These are phyloP conservation scores for Backusella parvicylindrica DNA, from an alignment of 192 early-diverging fungal species.

Conservation along the genomic window DNA sequence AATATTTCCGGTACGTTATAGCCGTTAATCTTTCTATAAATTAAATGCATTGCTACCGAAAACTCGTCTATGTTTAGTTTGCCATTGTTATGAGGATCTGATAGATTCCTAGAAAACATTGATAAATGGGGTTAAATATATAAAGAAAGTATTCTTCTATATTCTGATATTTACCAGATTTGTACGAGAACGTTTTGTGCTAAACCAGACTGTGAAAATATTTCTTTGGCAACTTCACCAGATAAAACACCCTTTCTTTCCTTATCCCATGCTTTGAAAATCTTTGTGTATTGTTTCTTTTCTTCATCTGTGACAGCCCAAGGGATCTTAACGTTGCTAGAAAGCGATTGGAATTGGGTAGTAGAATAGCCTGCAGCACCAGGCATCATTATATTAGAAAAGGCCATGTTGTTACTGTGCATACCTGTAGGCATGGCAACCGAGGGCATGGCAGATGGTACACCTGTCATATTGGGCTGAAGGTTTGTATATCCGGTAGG, in stretches of 20 bases:
- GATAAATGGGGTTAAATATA: neutral
- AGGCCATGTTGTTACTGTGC: conserved; percentile 27
- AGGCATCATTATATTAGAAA: conserved; percentile 40
- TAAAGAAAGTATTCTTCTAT: neutral
- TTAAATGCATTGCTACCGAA: conserved; percentile 94
- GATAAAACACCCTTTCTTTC: conserved; percentile 62
- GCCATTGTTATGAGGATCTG: conserved; percentile 78
- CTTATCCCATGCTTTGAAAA: conserved; percentile 76
- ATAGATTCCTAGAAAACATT: conserved; percentile 53
- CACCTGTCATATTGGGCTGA: conserved; percentile 22
- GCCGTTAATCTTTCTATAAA: conserved; percentile 85
- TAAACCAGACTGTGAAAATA: conserved; percentile 72
- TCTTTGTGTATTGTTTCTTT: conserved; percentile 54
- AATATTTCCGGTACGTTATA: conserved; percentile 73
- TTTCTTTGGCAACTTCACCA: conserved; percentile 68
- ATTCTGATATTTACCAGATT: conserved; percentile 57
- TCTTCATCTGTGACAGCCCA: conserved; percentile 59
- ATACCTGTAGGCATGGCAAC: conserved; percentile 33
- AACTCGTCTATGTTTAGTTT: conserved; percentile 95
- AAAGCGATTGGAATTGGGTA: conserved; percentile 12
- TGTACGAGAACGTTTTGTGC: conserved; percentile 66
- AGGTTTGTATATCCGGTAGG: conserved; percentile 14
- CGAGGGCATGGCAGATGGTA: neutral
- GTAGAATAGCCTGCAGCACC: conserved; percentile 7
- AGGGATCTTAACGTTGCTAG: conserved; percentile 37